A percentile compares a stretch with the other conserved stretches of the same genome.
These are phyloP conservation scores for Fusarium sp. DNA, from an alignment of 2,329 filamentous ascomycete genomes.

Conservation along the genomic window DNA sequence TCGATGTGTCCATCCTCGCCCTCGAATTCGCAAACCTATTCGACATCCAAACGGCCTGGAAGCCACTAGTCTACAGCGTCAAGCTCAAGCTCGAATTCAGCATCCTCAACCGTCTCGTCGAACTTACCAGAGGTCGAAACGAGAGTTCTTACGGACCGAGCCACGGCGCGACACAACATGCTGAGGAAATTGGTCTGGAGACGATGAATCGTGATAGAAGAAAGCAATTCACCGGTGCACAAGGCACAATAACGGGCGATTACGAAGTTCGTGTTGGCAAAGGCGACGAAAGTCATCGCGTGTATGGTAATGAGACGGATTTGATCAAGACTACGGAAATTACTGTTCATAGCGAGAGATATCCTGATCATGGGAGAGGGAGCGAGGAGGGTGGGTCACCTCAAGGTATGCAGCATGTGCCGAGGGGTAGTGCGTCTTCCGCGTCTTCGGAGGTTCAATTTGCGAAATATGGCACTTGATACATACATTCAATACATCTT, in stretches of 20 bases:
- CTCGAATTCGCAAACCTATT: conserved; percentile 56
- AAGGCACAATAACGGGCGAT: conserved; percentile 24
- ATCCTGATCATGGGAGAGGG: conserved; percentile 1
- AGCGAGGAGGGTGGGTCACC: conserved; percentile 16
- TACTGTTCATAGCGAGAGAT: conserved; percentile 26
- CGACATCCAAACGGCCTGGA: conserved; percentile 44
- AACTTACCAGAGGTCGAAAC: conserved; percentile 39
- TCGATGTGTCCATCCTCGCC: conserved; percentile 50
- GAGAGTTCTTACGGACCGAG: conserved; percentile 41
- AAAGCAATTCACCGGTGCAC: conserved; percentile 5
- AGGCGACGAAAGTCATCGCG: conserved; percentile 1
- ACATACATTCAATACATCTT: neutral
- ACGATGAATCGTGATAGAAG: conserved; percentile 32
- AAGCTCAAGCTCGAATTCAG: conserved; percentile 56
- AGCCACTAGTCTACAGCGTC: conserved; percentile 50
- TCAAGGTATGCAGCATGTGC: conserved; percentile 9
- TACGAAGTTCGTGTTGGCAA: conserved; percentile 42
- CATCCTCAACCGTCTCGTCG: conserved; percentile 52
- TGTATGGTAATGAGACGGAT: conserved; percentile 8
- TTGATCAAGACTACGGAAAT: conserved; percentile 40
- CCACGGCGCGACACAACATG: conserved; percentile 11
- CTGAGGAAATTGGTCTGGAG: conserved; percentile 33
- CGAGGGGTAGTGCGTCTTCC: conserved; percentile 33
- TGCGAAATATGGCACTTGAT: conserved; percentile 24
- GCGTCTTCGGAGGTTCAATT: conserved; percentile 42